These are phyloP conservation scores for Exophiala sideris DNA, from an alignment of 2,329 filamentous ascomycete species.

Conservation along the genomic window DNA sequence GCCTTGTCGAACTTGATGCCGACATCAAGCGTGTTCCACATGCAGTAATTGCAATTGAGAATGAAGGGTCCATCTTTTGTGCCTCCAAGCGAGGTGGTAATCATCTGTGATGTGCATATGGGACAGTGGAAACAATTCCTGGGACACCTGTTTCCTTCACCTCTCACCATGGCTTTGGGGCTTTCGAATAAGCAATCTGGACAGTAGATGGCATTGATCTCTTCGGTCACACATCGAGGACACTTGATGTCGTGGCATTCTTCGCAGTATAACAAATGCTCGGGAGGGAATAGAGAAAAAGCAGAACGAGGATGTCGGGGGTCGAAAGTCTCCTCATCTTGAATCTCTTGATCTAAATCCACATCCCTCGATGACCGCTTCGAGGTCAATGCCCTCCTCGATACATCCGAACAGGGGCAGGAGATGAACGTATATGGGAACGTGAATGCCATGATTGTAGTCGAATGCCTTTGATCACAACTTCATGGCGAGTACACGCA, in stretches of 20 bases:
- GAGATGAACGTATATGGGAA: slow-evolving; percentile 65
- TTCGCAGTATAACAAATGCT: slow-evolving; percentile 93
- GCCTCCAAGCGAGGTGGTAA: slow-evolving; percentile 57
- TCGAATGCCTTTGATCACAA: neutral
- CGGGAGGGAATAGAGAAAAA: slow-evolving; percentile 88
- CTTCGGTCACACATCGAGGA: slow-evolving; percentile 84
- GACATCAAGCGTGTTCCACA: slow-evolving; percentile 87
- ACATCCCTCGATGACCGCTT: slow-evolving; percentile 27
- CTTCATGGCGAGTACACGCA: too few species aligned
- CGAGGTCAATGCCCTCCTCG: slow-evolving; percentile 19
- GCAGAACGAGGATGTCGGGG: slow-evolving; percentile 79
- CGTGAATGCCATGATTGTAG: slow-evolving; percentile 47
- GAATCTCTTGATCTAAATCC: slow-evolving; percentile 44
- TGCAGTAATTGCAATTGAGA: slow-evolving; percentile 83
- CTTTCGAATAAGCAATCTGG: slow-evolving; percentile 95
- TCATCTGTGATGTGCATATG: slow-evolving; percentile 76
- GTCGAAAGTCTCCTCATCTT: slow-evolving; percentile 79
- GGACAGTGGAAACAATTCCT: slow-evolving; percentile 96
- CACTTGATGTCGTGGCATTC: slow-evolving; percentile 97
- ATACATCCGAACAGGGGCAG: slow-evolving; percentile 54
- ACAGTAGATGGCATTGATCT: slow-evolving; percentile 93
- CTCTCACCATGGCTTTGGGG: slow-evolving; percentile 85
- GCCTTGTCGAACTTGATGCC: slow-evolving; percentile 86
- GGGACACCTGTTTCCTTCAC: slow-evolving; percentile 91
- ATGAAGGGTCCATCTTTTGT: slow-evolving; percentile 63